phyloP scores from a whole-genome alignment of 139 green algal genomes.

The Closterium sp. region DNA sequence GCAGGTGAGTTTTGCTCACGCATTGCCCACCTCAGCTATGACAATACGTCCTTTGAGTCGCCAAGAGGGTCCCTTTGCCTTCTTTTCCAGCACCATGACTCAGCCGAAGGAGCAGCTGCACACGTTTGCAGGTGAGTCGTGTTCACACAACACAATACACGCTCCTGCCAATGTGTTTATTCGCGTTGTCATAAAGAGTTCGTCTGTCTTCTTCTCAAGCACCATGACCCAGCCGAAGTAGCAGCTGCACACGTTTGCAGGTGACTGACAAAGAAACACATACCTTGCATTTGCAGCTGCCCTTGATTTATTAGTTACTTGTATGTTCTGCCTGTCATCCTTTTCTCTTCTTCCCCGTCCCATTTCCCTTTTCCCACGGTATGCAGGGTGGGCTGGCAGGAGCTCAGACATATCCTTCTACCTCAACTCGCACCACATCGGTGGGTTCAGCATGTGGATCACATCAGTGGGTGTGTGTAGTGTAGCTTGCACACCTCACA shows the following conservation, averaged over 20 bases:
- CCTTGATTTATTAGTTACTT: too few species aligned
- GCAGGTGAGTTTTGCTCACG: background rate
- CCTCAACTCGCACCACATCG: slow-evolving; percentile 72
- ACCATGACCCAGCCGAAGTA: slow-evolving; percentile 68
- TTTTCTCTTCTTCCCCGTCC: too few species aligned
- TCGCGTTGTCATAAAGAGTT: too few species aligned
- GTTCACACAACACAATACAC: too few species aligned
- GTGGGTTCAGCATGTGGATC: background rate
- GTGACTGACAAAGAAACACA: background rate
- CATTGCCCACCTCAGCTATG: too few species aligned
- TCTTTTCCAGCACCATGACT: slow-evolving; percentile 69
- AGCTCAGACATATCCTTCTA: slow-evolving; percentile 74
- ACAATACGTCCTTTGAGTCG: background rate
- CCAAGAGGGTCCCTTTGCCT: slow-evolving; percentile 70
- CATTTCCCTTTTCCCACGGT: slow-evolving; percentile 38
- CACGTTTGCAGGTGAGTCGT: slow-evolving; percentile 9
- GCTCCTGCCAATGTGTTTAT: too few species aligned
- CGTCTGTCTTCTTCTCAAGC: slow-evolving; percentile 70
- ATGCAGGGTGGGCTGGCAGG: slow-evolving; percentile 56
- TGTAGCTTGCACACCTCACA: too few species aligned
- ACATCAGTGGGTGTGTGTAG: too few species aligned
- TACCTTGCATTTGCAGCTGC: too few species aligned
- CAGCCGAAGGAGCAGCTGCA: slow-evolving; percentile 54
- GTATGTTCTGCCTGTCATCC: too few species aligned
- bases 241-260: slow-evolving; percentile 11